Evolutionary conservation across 2,329 filamentous ascomycete genomes (phyloP).

Genomic region (Paecilomyces dactylethromorphus): DNA sequence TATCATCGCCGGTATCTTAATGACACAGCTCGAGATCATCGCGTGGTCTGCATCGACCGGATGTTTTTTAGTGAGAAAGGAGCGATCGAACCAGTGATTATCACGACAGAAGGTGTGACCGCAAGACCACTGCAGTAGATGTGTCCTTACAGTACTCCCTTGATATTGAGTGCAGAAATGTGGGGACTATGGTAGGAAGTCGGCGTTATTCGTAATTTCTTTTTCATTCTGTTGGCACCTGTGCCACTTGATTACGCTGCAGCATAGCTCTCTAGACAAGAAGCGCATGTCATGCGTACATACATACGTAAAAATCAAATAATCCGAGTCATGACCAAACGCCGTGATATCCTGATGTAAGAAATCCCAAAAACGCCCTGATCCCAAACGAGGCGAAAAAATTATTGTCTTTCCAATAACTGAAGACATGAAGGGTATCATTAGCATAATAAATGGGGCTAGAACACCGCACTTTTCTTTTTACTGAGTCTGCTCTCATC

Average conservation of each 20-base stretch:
- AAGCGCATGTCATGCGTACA: not conserved
- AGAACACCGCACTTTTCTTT: slow-evolving; percentile 44
- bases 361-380: not conserved
- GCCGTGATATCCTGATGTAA: not conserved
- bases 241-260: not conserved
- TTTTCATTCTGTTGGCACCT: not conserved
- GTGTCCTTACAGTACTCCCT: not conserved
- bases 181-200: not conserved
- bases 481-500: slow-evolving; percentile 33
- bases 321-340: not conserved
- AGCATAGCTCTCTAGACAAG: not conserved
- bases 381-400: not conserved
- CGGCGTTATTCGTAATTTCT: not conserved
- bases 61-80: slow-evolving; percentile 42
- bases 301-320: not conserved
- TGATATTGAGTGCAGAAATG: not conserved
- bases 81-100: slow-evolving; percentile 37
- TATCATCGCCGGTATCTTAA: slow-evolving; percentile 43
- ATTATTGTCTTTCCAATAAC: not conserved
- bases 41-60: slow-evolving; percentile 43
- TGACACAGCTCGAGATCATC: slow-evolving; percentile 41
- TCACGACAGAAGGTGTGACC: slow-evolving; percentile 25
- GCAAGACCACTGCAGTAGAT: slow-evolving; percentile 6
- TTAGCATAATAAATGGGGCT: not conserved
- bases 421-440: not conserved